These are phyloP conservation scores for Leccinum pseudoinsigne DNA, from an alignment of 1,284 basidiomycete genomes.

Conservation along the genomic window DNA sequence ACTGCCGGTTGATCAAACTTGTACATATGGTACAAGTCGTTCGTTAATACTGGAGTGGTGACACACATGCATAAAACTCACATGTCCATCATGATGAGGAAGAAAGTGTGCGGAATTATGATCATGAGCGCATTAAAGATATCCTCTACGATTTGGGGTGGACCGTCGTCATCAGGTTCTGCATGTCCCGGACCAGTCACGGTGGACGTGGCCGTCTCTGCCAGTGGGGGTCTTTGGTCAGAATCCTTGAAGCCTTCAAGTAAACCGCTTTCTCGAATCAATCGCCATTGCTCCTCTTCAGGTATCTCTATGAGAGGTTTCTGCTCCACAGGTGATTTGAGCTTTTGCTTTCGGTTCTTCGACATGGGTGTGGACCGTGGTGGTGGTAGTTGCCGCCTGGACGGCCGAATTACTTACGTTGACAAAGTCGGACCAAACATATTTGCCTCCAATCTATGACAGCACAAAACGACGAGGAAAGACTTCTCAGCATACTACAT, in stretches of 20 bases:
- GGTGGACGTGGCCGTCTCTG: not conserved
- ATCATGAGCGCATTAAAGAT: constrained; percentile 61
- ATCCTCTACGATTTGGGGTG: constrained; percentile 60
- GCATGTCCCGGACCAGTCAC: constrained; percentile 14
- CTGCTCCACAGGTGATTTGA: constrained; percentile 18
- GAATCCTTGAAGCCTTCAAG: constrained; percentile 43
- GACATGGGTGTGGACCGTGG: constrained; percentile 30
- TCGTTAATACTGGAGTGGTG: constrained; percentile 3
- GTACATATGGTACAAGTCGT: constrained; percentile 3
- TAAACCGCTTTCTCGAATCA: constrained; percentile 68
- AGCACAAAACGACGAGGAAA: constrained; percentile 31
- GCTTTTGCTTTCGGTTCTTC: constrained; percentile 38
- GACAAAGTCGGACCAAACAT: constrained; percentile 6
- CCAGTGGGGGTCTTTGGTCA: constrained; percentile 1
- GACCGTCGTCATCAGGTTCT: constrained; percentile 33
- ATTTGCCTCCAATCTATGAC: constrained; percentile 14
- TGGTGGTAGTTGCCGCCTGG: not conserved
- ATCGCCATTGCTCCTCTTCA: constrained; percentile 74
- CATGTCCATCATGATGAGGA: constrained; percentile 79
- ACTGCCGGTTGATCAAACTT: constrained; percentile 76
- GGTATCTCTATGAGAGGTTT: constrained; percentile 49
- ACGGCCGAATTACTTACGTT: not conserved
- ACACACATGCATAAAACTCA: constrained; percentile 38
- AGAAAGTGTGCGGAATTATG: constrained; percentile 69
- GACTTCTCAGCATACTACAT: constrained; percentile 56